Conservation (phyloP, 1,284 basidiomycete species). For the Microbotryum violaceum region DNA sequence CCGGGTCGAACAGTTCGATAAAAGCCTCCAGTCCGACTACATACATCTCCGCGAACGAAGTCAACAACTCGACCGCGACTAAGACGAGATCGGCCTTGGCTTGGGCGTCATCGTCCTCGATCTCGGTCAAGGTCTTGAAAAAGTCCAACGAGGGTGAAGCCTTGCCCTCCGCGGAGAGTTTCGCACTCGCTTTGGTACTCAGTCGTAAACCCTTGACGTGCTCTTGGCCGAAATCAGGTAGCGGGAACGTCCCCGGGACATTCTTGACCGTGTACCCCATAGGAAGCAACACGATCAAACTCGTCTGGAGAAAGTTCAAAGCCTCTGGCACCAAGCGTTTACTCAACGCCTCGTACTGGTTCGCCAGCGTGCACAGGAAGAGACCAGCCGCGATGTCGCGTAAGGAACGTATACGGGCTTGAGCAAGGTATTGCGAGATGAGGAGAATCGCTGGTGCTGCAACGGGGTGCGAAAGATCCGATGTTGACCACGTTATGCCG, state of each 20-base stretch:
- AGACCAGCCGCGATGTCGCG: slow-evolving; percentile 74
- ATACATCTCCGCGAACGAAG: slow-evolving; percentile 64
- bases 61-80: slow-evolving; percentile 56
- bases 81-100: slow-evolving; percentile 60
- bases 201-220: slow-evolving; percentile 24
- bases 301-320: slow-evolving; percentile 68
- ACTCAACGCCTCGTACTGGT: slow-evolving; percentile 72
- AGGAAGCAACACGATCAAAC: slow-evolving; percentile 65
- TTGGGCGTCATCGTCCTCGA: slow-evolving; percentile 7
- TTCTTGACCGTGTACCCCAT: slow-evolving; percentile 48
- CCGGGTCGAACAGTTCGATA: slow-evolving; percentile 69
- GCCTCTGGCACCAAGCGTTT: slow-evolving; percentile 86
- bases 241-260: slow-evolving; percentile 59
- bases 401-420: slow-evolving; percentile 68
- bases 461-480: slow-evolving; percentile 86
- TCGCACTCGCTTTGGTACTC: too few species aligned
- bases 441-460: slow-evolving; percentile 77
- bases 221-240: slow-evolving; percentile 56
- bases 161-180: too few species aligned
- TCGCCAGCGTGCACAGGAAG: slow-evolving; percentile 76
- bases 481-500: slow-evolving; percentile 83
- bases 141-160: not conserved
- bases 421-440: slow-evolving; percentile 82
- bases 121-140: not conserved
- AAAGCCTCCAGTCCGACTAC: slow-evolving; percentile 65